Conservation (phyloP, 768 basidiomycete genomes). For the Suillus hirtellus region DNA sequence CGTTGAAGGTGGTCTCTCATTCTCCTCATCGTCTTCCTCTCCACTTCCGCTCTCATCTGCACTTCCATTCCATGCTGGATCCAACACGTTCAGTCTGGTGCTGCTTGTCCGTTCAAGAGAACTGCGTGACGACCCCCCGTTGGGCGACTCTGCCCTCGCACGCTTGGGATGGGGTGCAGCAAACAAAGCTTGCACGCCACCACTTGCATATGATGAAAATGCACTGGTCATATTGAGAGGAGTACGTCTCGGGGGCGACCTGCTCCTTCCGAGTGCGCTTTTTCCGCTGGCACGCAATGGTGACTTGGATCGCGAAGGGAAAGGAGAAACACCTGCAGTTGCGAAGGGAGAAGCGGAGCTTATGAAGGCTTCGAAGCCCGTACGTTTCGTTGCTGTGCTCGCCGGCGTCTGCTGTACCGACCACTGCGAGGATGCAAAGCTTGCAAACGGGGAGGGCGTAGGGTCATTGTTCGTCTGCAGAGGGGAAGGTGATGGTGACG, state of each 20-base stretch:
- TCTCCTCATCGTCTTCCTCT: constrained; percentile 43
- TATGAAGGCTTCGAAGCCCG: constrained; percentile 60
- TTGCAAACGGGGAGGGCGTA: constrained; percentile 24
- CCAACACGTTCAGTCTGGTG: constrained; percentile 29
- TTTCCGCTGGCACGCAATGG: constrained; percentile 38
- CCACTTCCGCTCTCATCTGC: constrained; percentile 38
- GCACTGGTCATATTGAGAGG: constrained; percentile 46
- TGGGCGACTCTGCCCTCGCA: constrained; percentile 52
- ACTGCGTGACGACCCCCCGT: constrained; percentile 41
- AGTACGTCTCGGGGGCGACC: constrained; percentile 55
- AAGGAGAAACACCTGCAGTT: constrained; percentile 31
- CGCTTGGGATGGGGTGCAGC: constrained; percentile 50
- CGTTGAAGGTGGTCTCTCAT: constrained; percentile 35
- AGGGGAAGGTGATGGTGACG: constrained; percentile 20
- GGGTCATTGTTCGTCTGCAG: constrained; percentile 23
- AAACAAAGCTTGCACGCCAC: constrained; percentile 49
- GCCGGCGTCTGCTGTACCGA: constrained; percentile 23
- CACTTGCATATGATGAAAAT: constrained; percentile 61
- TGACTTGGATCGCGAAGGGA: constrained; percentile 48
- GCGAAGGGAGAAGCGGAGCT: constrained; percentile 53
- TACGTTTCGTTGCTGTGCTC: constrained; percentile 46
- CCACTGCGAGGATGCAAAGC: constrained; percentile 20
- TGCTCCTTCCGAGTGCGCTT: constrained; percentile 40
- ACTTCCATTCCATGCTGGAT: constrained; percentile 40
- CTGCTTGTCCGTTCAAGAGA: constrained; percentile 43